Conservation (phyloP, 2,329 filamentous ascomycete genomes). For the Aspergillus sp. region DNA sequence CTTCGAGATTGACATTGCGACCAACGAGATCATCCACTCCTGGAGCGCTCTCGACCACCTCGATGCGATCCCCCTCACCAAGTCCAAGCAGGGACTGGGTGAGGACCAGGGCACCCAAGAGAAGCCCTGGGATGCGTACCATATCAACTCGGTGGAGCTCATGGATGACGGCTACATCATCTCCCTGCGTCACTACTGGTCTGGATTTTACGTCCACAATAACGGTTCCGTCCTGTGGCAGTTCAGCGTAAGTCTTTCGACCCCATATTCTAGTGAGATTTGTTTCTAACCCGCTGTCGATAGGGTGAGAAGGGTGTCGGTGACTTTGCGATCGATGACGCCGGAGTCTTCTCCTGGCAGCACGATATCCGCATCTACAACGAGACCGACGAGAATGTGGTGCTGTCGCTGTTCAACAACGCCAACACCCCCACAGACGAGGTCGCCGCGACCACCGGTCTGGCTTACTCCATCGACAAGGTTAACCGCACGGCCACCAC, state of each 20-base stretch:
- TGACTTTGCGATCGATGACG: conserved; percentile 24
- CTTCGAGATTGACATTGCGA: conserved; percentile 34
- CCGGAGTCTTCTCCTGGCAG: conserved; percentile 30
- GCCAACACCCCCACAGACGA: conserved; percentile 25
- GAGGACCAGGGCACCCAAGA: conserved; percentile 17
- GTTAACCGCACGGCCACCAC: conserved; percentile 22
- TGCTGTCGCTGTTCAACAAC: conserved; percentile 34
- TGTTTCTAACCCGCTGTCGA: background rate
- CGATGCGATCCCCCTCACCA: conserved; percentile 27
- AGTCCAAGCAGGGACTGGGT: conserved; percentile 24
- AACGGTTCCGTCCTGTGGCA: conserved; percentile 31
- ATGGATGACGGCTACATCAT: conserved; percentile 35
- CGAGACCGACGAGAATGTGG: conserved; percentile 31
- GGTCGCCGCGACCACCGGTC: conserved; percentile 20
- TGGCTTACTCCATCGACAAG: conserved; percentile 23
- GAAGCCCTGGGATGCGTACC: conserved; percentile 35
- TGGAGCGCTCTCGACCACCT: conserved; percentile 37
- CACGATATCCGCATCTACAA: conserved; percentile 38
- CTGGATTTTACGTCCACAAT: conserved; percentile 29
- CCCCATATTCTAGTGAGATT: background rate
- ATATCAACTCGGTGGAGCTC: conserved; percentile 34
- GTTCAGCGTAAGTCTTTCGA: conserved; percentile 17
- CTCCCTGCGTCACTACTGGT: conserved; percentile 37
- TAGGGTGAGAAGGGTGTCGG: conserved; percentile 25
- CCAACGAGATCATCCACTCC: conserved; percentile 31